phyloP scores from a whole-genome alignment of 768 basidiomycete species.

The Coprinopsis cinerea region DNA sequence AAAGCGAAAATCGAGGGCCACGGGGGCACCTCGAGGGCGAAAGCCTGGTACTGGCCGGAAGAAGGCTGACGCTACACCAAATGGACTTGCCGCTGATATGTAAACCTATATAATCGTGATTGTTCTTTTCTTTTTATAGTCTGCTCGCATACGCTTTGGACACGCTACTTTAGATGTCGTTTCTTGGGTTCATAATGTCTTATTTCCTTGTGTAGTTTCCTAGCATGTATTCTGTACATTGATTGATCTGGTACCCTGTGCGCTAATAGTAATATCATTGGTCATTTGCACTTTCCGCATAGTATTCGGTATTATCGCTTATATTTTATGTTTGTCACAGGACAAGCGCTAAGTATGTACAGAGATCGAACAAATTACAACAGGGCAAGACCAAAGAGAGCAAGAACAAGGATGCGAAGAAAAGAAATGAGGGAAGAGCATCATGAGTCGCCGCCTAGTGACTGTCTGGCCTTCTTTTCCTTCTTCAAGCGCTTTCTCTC shows the following conservation, averaged over 20 bases:
- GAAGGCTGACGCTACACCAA: constrained; percentile 24
- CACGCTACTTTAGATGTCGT: too few relatives aligned
- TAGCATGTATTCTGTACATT: neutral
- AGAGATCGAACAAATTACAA: too few relatives aligned
- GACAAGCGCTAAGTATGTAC: too few relatives aligned
- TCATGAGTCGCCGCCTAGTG: constrained; percentile 31
- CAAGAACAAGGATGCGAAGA: neutral
- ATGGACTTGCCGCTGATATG: neutral
- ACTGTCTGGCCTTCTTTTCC: constrained; percentile 55
- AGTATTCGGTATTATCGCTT: neutral
- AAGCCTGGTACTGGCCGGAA: constrained; percentile 34
- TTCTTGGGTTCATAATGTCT: neutral
- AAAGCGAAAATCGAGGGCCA: constrained; percentile 33
- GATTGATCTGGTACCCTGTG: neutral
- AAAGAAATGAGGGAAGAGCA: neutral
- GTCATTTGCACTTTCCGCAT: too few relatives aligned
- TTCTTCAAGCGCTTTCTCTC: constrained; percentile 65
- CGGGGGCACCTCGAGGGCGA: constrained; percentile 33
- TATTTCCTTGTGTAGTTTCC: neutral
- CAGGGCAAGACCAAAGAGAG: too few relatives aligned
- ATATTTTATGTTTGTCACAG: too few relatives aligned
- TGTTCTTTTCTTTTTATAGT: neutral
- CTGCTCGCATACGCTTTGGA: too few relatives aligned
- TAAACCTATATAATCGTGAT: constrained; percentile 7
- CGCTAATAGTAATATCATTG: neutral